Conservation (phyloP, 2,329 filamentous ascomycete genomes). For the Xylariomycetidae sp. region DNA sequence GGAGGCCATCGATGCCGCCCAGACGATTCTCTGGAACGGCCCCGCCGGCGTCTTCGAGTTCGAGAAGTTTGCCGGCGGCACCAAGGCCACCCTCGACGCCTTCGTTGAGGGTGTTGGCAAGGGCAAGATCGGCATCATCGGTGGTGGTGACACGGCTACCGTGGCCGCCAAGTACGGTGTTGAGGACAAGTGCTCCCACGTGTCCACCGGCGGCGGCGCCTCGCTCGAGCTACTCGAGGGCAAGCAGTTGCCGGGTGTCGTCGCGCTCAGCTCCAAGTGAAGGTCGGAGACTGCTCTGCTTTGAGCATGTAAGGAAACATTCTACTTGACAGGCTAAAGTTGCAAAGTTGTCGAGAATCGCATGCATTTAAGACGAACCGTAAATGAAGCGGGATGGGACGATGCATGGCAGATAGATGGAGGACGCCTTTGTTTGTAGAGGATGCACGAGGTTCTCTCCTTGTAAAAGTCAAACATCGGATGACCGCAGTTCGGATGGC, state of each 20-base stretch:
- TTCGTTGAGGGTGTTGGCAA: constrained; percentile 73
- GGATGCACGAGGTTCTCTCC: too few species aligned
- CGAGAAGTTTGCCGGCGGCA: constrained; percentile 86
- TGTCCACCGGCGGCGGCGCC: constrained; percentile 93
- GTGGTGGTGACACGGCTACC: constrained; percentile 95
- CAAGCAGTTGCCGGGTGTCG: constrained; percentile 92
- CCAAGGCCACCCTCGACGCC: constrained; percentile 85
- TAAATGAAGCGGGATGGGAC: too few species aligned
- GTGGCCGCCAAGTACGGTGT: constrained; percentile 96
- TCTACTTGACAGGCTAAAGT: too few species aligned
- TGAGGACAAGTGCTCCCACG: constrained; percentile 96
- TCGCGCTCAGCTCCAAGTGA: constrained; percentile 77
- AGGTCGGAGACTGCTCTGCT: constrained; percentile 12
- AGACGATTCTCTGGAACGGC: constrained; percentile 99
- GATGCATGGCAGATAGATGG: too few species aligned
- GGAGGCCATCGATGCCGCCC: constrained; percentile 75
- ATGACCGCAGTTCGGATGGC: too few species aligned
- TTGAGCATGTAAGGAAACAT: constrained; percentile 5
- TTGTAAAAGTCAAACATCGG: too few species aligned
- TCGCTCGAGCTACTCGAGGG: constrained; percentile 95
- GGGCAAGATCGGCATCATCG: constrained; percentile 97
- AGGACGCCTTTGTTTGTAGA: too few species aligned
- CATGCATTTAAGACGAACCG: too few species aligned
- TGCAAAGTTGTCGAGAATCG: too few species aligned
- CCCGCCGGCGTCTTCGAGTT: constrained; percentile 97